A percentile compares a stretch with the other conserved stretches of the same genome.
phyloP scores from a whole-genome alignment of 2,329 filamentous ascomycete genomes.

The Polychaeton citri region DNA sequence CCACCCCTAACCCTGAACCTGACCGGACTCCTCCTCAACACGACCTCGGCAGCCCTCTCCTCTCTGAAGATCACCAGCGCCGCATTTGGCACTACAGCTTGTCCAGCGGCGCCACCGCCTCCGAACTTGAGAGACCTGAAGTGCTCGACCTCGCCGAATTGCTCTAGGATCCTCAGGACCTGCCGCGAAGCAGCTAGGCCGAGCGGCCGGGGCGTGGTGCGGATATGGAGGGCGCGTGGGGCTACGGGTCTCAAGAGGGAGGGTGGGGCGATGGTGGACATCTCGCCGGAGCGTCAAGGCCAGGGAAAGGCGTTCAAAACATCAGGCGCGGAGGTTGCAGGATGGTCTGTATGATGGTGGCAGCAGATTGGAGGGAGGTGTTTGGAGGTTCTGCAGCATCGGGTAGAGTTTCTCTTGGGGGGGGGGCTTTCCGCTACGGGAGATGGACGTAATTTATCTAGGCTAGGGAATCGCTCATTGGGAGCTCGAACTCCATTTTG shows the following conservation, averaged over 20 bases:
- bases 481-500: neutral
- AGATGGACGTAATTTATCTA: neutral
- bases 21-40: conserved; percentile 32
- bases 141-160: conserved; percentile 36
- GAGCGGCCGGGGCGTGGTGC: conserved; percentile 32
- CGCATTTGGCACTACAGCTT: conserved; percentile 26
- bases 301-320: neutral
- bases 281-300: neutral
- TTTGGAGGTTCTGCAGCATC: neutral
- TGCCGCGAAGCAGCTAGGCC: conserved; percentile 37
- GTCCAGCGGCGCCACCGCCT: conserved; percentile 21
- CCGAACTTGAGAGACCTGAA: conserved; percentile 38
- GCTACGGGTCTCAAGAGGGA: conserved; percentile 19
- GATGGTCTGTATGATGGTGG: neutral
- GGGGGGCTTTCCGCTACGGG: neutral
- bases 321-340: neutral
- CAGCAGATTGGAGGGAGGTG: neutral
- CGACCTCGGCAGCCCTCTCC: conserved; percentile 25
- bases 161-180: conserved; percentile 33
- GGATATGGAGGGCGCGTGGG: conserved; percentile 32
- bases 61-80: conserved; percentile 34
- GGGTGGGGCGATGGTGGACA: neutral
- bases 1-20: conserved; percentile 31
- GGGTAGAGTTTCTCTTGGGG: neutral
- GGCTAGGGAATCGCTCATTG: neutral